phyloP scores from a whole-genome alignment of 176 grass and related monocot genomes.

The Triticum dicoccoides region DNA sequence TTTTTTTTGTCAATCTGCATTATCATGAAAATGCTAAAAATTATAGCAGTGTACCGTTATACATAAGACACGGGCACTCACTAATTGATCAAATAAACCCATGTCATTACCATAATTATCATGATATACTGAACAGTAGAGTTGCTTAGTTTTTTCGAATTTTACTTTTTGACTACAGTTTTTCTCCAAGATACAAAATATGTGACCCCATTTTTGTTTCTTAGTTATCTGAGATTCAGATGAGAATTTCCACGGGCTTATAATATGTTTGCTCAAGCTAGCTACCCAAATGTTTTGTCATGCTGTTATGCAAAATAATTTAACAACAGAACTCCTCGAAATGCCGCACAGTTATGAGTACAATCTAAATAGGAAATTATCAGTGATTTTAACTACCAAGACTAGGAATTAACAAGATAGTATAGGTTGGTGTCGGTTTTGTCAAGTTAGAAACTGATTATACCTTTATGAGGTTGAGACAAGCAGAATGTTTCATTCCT shows the following conservation, averaged over 20 bases:
- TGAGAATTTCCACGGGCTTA: neutral
- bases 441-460: neutral
- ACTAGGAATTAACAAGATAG: neutral
- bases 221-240: neutral
- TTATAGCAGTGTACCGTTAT: neutral
- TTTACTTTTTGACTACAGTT: neutral
- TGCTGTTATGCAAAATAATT: neutral
- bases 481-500: constrained; percentile 35
- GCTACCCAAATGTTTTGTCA: neutral
- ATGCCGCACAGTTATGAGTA: neutral
- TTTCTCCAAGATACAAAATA: neutral
- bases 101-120: neutral
- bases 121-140: neutral
- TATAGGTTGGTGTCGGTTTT: neutral
- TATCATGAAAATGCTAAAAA: neutral
- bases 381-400: neutral
- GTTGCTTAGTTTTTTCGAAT: neutral
- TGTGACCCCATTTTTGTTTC: neutral
- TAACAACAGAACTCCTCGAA: neutral
- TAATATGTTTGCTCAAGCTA: neutral
- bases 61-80: neutral
- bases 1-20: neutral
- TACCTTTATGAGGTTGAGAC: constrained; percentile 5
- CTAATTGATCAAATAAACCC: neutral
- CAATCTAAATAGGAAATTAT: neutral